phyloP scores from a whole-genome alignment of 768 basidiomycete species.

The Hirschioporus abietinus region DNA sequence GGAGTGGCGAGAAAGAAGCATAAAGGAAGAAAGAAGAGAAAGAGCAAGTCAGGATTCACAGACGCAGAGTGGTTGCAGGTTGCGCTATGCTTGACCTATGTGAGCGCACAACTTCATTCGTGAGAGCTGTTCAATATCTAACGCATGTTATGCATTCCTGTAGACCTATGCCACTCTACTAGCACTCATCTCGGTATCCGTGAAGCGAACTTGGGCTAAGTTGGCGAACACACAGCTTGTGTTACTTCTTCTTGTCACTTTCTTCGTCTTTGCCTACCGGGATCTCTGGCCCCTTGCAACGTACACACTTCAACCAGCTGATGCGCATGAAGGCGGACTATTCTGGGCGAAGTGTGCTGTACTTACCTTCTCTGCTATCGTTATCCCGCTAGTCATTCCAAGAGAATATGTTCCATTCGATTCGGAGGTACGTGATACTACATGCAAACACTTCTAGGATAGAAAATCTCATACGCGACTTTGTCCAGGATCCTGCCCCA shows the following conservation, averaged over 20 bases:
- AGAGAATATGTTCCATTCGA: slow-evolving; percentile 55
- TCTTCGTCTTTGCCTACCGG: slow-evolving; percentile 49
- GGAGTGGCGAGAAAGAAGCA: slow-evolving; percentile 17
- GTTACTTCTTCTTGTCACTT: slow-evolving; percentile 40
- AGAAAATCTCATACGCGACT: not conserved
- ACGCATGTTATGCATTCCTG: not conserved
- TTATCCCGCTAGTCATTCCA: slow-evolving; percentile 52
- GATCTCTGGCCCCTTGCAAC: slow-evolving; percentile 57
- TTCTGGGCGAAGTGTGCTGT: slow-evolving; percentile 51
- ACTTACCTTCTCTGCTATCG: slow-evolving; percentile 37
- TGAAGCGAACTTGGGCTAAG: slow-evolving; percentile 31
- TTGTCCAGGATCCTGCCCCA: slow-evolving; percentile 26
- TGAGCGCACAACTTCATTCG: slow-evolving; percentile 23
- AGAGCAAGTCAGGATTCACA: slow-evolving; percentile 17
- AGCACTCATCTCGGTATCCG: slow-evolving; percentile 34
- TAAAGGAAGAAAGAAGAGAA: slow-evolving; percentile 23
- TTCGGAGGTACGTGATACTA: slow-evolving; percentile 32
- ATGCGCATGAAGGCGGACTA: slow-evolving; percentile 39
- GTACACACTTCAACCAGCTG: slow-evolving; percentile 43
- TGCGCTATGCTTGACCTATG: slow-evolving; percentile 28
- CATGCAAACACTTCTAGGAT: not conserved
- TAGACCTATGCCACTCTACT: slow-evolving; percentile 43
- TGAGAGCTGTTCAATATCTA: slow-evolving; percentile 13
- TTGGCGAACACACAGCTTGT: slow-evolving; percentile 42
- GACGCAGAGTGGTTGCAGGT: slow-evolving; percentile 31